Evolutionary conservation across 805 yeast genomes (phyloP).

Genomic region (Schwanniomyces vanrijiae): DNA sequence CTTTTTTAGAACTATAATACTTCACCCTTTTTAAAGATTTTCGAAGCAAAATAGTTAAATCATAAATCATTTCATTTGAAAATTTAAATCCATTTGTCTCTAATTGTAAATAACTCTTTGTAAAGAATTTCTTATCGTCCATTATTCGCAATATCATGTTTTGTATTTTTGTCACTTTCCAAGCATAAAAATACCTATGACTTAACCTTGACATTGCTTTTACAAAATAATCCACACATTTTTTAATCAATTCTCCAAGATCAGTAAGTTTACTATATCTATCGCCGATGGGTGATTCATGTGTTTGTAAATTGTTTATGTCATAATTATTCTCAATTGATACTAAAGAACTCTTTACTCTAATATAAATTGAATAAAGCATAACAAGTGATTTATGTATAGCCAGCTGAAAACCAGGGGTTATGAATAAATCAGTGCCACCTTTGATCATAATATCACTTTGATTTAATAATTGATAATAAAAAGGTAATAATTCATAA

Average conservation of each 20-base stretch:
- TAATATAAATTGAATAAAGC: constrained; percentile 3
- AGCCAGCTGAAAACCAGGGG: constrained; percentile 17
- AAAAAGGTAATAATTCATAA: constrained; percentile 20
- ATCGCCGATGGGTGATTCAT: not conserved
- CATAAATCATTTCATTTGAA: constrained; percentile 18
- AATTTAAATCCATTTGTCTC: constrained; percentile 8
- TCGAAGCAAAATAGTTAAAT: constrained; percentile 21
- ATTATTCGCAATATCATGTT: constrained; percentile 2
- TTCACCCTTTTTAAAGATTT: constrained; percentile 10
- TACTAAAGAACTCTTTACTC: constrained; percentile 3
- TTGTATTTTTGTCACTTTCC: constrained; percentile 23
- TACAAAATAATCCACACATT: constrained; percentile 10
- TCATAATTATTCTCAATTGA: constrained; percentile 1
- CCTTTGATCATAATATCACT: constrained; percentile 8
- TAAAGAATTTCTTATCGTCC: constrained; percentile 5
- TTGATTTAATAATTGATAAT: constrained; percentile 13
- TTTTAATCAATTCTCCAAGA: constrained; percentile 8
- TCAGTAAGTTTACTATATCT: constrained; percentile 7
- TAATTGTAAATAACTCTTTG: not conserved
- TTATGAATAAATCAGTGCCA: constrained; percentile 16
- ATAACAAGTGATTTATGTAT: constrained; percentile 17
- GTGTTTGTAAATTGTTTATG: not conserved
- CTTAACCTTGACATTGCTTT: constrained; percentile 10
- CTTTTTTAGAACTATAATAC: constrained; percentile 5
- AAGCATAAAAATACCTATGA: constrained; percentile 28